These are phyloP conservation scores for Diplocarpon rosae DNA, from an alignment of 2,329 filamentous ascomycete species.

Conservation along the genomic window DNA sequence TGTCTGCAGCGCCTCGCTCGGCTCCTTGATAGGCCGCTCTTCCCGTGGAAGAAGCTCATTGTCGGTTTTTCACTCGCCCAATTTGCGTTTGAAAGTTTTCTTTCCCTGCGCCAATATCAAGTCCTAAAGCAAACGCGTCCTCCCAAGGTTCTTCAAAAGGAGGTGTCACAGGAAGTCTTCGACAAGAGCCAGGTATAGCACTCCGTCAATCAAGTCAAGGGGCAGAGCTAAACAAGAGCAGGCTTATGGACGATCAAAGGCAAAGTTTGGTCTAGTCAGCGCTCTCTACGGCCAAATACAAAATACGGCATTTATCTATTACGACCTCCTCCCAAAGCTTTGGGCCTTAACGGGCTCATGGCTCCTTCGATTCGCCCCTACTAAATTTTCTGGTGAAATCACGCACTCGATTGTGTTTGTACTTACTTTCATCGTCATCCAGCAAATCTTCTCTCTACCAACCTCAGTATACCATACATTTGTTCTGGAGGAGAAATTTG, in stretches of 20 bases:
- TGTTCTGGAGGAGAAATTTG: constrained; percentile 90
- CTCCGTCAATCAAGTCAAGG: neutral
- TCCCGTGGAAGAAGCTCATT: constrained; percentile 96
- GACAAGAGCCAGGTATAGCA: constrained; percentile 71
- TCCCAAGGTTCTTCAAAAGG: constrained; percentile 76
- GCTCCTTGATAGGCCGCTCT: constrained; percentile 80
- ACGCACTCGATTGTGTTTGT: constrained; percentile 88
- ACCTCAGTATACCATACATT: constrained; percentile 87
- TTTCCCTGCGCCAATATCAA: constrained; percentile 82
- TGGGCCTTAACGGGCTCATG: constrained; percentile 74
- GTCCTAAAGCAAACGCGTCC: constrained; percentile 70
- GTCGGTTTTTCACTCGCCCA: constrained; percentile 89
- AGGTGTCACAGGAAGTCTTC: constrained; percentile 82
- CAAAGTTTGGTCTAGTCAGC: constrained; percentile 73
- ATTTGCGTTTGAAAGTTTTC: constrained; percentile 80
- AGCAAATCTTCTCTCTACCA: constrained; percentile 69
- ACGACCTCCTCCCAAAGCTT: constrained; percentile 79
- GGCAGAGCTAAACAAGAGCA: constrained; percentile 26
- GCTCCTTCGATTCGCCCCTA: constrained; percentile 63
- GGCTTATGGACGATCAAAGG: constrained; percentile 92
- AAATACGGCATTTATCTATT: constrained; percentile 81
- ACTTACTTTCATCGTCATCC: constrained; percentile 72
- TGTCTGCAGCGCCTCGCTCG: constrained; percentile 56
- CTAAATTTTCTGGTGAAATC: constrained; percentile 80
- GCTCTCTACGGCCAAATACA: constrained; percentile 79